phyloP scores from a whole-genome alignment of 2,329 filamentous ascomycete genomes.

The Trichoderma aggressivum region DNA sequence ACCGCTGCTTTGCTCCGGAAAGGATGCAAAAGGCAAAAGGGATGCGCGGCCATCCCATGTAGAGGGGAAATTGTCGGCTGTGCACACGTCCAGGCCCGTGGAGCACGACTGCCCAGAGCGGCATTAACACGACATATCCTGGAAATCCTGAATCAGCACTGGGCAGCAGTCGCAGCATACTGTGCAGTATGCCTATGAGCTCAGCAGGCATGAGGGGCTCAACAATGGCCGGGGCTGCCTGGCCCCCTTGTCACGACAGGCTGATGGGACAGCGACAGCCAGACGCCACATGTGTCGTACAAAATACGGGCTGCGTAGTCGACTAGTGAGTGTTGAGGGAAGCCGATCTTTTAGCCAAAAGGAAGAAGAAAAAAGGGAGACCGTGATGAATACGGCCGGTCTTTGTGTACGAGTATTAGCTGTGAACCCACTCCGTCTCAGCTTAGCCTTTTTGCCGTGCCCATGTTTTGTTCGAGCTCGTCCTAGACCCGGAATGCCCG shows the following conservation, averaged over 20 bases:
- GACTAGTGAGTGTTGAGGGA: neutral
- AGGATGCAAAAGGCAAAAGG: neutral
- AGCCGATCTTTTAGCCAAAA: neutral
- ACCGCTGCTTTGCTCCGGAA: neutral
- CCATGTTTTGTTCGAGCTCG: neutral
- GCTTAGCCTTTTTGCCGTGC: slow-evolving; percentile 8
- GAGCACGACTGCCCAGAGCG: neutral
- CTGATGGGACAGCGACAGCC: neutral
- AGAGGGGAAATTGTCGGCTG: neutral
- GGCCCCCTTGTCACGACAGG: neutral
- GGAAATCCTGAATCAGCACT: neutral
- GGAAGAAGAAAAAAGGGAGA: neutral
- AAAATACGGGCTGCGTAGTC: neutral
- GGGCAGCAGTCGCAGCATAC: neutral
- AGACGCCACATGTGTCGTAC: neutral
- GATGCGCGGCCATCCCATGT: slow-evolving; percentile 2
- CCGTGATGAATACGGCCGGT: neutral
- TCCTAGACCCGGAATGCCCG: neutral
- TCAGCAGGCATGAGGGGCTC: slow-evolving; percentile 10
- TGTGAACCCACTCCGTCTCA: neutral
- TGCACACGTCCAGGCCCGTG: neutral
- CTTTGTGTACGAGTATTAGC: neutral
- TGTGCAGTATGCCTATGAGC: neutral
- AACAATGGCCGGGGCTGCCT: neutral
- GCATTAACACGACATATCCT: neutral